These are phyloP conservation scores for Xylaria sp. DNA, from an alignment of 2,329 filamentous ascomycete species.

Conservation along the genomic window DNA sequence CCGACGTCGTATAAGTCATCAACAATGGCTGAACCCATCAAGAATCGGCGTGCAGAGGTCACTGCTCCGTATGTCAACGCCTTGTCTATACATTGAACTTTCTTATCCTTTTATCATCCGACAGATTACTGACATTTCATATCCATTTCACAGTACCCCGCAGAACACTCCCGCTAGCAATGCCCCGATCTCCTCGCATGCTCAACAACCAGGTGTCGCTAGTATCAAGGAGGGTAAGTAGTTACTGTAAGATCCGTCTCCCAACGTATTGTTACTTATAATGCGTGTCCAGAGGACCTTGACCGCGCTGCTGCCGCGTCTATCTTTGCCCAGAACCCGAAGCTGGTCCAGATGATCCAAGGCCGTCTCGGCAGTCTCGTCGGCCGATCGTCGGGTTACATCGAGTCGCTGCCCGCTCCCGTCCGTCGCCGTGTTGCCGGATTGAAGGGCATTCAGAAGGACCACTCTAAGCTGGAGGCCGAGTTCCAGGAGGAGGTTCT, in stretches of 20 bases:
- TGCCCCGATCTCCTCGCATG: slow-evolving; percentile 96
- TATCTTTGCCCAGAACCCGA: slow-evolving; percentile 94
- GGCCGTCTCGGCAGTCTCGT: slow-evolving; percentile 92
- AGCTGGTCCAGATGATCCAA: slow-evolving; percentile 96
- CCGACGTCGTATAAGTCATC: slow-evolving; percentile 31
- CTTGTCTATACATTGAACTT: slow-evolving; percentile 10
- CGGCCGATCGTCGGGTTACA: slow-evolving; percentile 94
- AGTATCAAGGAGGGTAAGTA: slow-evolving; percentile 95
- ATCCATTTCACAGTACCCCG: slow-evolving; percentile 72
- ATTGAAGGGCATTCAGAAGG: slow-evolving; percentile 97
- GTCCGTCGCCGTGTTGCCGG: slow-evolving; percentile 94
- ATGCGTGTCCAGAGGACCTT: slow-evolving; percentile 73
- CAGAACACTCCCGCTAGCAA: slow-evolving; percentile 97
- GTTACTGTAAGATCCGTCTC: background rate
- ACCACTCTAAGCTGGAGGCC: slow-evolving; percentile 96
- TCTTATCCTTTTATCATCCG: slow-evolving; percentile 1
- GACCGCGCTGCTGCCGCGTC: slow-evolving; percentile 85
- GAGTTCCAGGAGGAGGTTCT: slow-evolving; percentile 99
- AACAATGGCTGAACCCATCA: slow-evolving; percentile 65
- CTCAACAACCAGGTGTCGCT: slow-evolving; percentile 88
- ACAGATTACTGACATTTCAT: slow-evolving; percentile 37
- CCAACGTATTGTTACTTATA: slow-evolving; percentile 26
- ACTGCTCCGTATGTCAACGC: slow-evolving; percentile 59
- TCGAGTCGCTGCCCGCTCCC: slow-evolving; percentile 87
- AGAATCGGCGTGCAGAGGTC: slow-evolving; percentile 62